A percentile compares a stretch with the other conserved stretches of the same genome.
Evolutionary conservation across 1,284 basidiomycete species (phyloP).

Genomic region (Entoloma clypeatum): DNA sequence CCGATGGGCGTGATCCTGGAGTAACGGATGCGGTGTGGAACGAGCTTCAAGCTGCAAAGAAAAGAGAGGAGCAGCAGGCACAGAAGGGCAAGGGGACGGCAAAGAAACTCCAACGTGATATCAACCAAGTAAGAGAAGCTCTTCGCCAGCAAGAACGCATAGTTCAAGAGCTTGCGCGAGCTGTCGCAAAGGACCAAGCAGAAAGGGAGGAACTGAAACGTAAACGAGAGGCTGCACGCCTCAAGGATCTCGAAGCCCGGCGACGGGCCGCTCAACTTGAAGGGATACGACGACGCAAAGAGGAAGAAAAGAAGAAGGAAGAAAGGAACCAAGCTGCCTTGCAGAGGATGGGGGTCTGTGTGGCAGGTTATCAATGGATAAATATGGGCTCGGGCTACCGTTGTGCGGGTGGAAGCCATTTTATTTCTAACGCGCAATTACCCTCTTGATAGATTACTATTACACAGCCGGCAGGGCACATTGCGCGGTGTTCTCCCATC

Average conservation of each 20-base stretch:
- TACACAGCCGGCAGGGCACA: too few relatives aligned
- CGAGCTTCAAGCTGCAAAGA: slow-evolving; percentile 38
- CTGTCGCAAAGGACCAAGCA: slow-evolving; percentile 19
- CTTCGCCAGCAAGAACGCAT: slow-evolving; percentile 20
- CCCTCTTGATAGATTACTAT: too few relatives aligned
- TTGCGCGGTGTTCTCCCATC: too few relatives aligned
- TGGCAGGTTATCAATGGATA: slow-evolving; percentile 50
- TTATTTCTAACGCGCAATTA: slow-evolving; percentile 26
- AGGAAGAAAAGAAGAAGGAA: slow-evolving; percentile 32
- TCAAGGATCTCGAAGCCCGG: slow-evolving; percentile 26
- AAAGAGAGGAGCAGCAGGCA: not conserved
- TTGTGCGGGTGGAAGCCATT: slow-evolving; percentile 54
- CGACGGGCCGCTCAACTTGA: too few relatives aligned
- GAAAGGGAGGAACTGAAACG: slow-evolving; percentile 25
- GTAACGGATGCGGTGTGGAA: slow-evolving; percentile 44
- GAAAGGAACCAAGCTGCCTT: slow-evolving; percentile 41
- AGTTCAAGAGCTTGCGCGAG: slow-evolving; percentile 18
- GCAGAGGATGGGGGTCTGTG: slow-evolving; percentile 48
- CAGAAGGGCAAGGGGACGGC: not conserved
- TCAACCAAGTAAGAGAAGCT: slow-evolving; percentile 17
- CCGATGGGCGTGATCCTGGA: slow-evolving; percentile 38
- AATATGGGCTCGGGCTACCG: slow-evolving; percentile 42
- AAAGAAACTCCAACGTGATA: slow-evolving; percentile 1
- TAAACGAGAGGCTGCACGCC: slow-evolving; percentile 22
- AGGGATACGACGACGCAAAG: slow-evolving; percentile 33